A percentile compares a stretch with the other conserved stretches of the same genome.
Evolutionary conservation across 192 early-diverging fungal species (phyloP).

Genomic region (Backusella circina): DNA sequence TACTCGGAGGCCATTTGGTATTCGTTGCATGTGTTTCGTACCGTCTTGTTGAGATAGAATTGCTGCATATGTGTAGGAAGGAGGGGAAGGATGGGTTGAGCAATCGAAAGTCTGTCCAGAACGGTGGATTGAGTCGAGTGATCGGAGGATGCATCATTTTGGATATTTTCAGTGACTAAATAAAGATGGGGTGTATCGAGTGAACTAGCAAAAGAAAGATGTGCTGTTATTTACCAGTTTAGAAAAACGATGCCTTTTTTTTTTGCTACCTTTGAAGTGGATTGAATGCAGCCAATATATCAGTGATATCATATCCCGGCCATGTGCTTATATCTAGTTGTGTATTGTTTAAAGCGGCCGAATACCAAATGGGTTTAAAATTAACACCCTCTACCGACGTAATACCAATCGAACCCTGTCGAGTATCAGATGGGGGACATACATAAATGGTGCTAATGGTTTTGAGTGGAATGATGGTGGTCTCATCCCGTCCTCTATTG

Average conservation of each 20-base stretch:
- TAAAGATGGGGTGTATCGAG: neutral
- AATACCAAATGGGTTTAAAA: slow-evolving; percentile 26
- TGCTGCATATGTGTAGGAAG: slow-evolving; percentile 47
- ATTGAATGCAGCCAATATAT: slow-evolving; percentile 21
- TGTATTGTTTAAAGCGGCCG: neutral
- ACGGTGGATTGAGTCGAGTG: slow-evolving; percentile 48
- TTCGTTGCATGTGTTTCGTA: slow-evolving; percentile 58
- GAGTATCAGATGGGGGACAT: slow-evolving; percentile 1
- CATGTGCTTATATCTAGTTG: neutral
- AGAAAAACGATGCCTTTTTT: too few species aligned
- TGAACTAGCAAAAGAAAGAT: neutral
- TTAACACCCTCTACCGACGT: slow-evolving; percentile 18
- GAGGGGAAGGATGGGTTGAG: slow-evolving; percentile 48
- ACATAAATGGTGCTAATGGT: slow-evolving; percentile 10
- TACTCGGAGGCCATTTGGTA: slow-evolving; percentile 74
- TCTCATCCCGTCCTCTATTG: slow-evolving; percentile 2
- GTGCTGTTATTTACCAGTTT: too few species aligned
- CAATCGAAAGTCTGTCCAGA: slow-evolving; percentile 47
- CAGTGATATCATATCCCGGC: slow-evolving; percentile 21
- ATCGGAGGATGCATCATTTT: slow-evolving; percentile 29
- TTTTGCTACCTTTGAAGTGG: slow-evolving; percentile 13
- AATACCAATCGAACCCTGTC: slow-evolving; percentile 19
- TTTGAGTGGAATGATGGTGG: slow-evolving; percentile 3
- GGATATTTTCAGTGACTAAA: neutral
- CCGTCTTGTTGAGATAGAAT: slow-evolving; percentile 43